These are phyloP conservation scores for Capronia epimyces DNA, from an alignment of 2,329 filamentous ascomycete species.

Conservation along the genomic window DNA sequence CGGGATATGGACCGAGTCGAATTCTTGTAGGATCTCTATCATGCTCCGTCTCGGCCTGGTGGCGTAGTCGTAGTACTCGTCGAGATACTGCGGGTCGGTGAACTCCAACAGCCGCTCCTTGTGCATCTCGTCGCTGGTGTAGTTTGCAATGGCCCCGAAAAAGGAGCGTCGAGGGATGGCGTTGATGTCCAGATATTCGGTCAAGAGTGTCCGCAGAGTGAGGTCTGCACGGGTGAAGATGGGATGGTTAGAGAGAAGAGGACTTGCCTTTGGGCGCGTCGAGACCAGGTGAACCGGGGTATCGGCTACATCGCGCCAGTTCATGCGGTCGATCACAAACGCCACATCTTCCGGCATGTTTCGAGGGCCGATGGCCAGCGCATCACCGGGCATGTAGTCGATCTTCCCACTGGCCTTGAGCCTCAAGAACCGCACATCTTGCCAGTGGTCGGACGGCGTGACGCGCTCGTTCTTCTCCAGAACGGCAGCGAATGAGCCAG, in stretches of 20 bases:
- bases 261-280: constrained; percentile 1
- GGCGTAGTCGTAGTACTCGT: constrained; percentile 95
- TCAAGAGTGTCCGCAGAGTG: constrained; percentile 71
- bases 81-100: constrained; percentile 68
- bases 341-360: constrained; percentile 81
- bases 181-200: constrained; percentile 80
- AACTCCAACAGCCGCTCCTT: constrained; percentile 80
- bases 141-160: constrained; percentile 71
- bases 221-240: constrained; percentile 29
- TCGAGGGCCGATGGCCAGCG: constrained; percentile 76
- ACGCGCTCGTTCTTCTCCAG: constrained; percentile 64
- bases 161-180: constrained; percentile 84
- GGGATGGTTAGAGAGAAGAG: constrained; percentile 34
- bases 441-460: constrained; percentile 75
- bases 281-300: constrained; percentile 43
- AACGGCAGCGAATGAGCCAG: constrained; percentile 51
- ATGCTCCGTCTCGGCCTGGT: constrained; percentile 85
- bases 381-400: constrained; percentile 66
- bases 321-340: constrained; percentile 69
- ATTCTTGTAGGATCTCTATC: constrained; percentile 86
- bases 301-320: constrained; percentile 71
- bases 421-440: constrained; percentile 81
- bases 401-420: constrained; percentile 46
- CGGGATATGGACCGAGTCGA: constrained; percentile 75
- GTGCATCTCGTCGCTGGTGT: constrained; percentile 66